A percentile compares a stretch with the other conserved stretches of the same genome.
Evolutionary conservation across 1,284 basidiomycete species (phyloP).

Genomic region (Sanghuangporus weigelae): DNA sequence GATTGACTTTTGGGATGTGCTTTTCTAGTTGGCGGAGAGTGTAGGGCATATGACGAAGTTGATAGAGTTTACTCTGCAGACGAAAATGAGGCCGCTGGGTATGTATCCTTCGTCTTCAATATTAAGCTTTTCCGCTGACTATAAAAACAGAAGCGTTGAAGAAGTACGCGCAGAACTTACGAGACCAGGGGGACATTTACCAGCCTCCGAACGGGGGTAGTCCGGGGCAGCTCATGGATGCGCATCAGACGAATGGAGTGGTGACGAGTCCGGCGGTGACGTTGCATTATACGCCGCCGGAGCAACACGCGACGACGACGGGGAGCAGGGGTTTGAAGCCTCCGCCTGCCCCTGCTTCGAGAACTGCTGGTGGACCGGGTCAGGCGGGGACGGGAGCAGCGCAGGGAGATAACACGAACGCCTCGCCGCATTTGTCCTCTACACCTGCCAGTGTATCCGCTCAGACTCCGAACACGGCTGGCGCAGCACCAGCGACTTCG

Average conservation of each 20-base stretch:
- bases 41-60: conserved; percentile 71
- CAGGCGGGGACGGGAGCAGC: not conserved
- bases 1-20: conserved; percentile 14
- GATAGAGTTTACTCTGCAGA: conserved; percentile 55
- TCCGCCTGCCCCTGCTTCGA: not conserved
- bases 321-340: not conserved
- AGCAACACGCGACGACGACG: conserved; percentile 19
- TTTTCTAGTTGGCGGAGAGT: conserved; percentile 63
- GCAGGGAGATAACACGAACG: conserved; percentile 29
- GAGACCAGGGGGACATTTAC: conserved; percentile 30
- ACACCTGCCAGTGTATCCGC: conserved; percentile 24
- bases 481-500: conserved; percentile 11
- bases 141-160: conserved; percentile 36
- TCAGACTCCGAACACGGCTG: conserved; percentile 30
- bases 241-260: conserved; percentile 21
- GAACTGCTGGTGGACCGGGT: not conserved
- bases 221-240: not conserved
- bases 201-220: conserved; percentile 1
- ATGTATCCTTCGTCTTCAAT: conserved; percentile 23
- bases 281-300: conserved; percentile 27
- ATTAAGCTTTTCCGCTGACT: not conserved
- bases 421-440: conserved; percentile 48
- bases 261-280: conserved; percentile 31
- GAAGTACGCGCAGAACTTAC: conserved; percentile 40
- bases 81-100: conserved; percentile 59